Conservation (phyloP, 176 grass and related monocot genomes). For the Elymus sibiricus region DNA sequence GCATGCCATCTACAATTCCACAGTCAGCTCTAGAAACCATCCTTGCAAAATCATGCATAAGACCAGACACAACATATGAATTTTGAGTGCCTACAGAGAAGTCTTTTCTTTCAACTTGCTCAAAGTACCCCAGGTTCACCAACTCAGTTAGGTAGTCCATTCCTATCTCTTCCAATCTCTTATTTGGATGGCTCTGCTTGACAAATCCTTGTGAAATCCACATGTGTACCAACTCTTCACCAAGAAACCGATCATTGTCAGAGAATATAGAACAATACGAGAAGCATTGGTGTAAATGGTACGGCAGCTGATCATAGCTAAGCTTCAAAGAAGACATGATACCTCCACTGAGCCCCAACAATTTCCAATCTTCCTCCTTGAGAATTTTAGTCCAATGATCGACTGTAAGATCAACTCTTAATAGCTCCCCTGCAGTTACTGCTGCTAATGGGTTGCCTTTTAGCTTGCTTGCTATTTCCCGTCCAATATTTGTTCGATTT, state of each 20-base stretch:
- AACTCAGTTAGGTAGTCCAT: slow-evolving; percentile 7
- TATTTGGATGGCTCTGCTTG: not conserved
- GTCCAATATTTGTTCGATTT: not conserved
- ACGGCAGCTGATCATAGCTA: slow-evolving; percentile 23
- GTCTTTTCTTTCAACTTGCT: not conserved
- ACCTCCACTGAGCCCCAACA: not conserved
- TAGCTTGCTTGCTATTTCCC: not conserved
- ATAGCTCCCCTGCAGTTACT: not conserved
- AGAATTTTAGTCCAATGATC: slow-evolving; percentile 28
- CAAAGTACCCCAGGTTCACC: slow-evolving; percentile 3
- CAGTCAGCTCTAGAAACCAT: not conserved
- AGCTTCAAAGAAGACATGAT: slow-evolving; percentile 18
- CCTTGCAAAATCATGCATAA: slow-evolving; percentile 46
- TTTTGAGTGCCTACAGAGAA: too few species aligned
- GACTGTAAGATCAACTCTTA: not conserved
- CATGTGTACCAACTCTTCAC: not conserved
- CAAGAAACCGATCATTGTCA: not conserved
- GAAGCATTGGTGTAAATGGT: not conserved
- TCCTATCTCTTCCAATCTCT: slow-evolving; percentile 31
- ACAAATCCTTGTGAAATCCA: slow-evolving; percentile 69
- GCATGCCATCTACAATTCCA: not conserved
- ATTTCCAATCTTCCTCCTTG: slow-evolving; percentile 12
- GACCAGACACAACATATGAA: not conserved
- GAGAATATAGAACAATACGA: slow-evolving; percentile 18
- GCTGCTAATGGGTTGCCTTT: slow-evolving; percentile 30